phyloP scores from a whole-genome alignment of 2,329 filamentous ascomycete species.

The Colletotrichum kahawae region DNA sequence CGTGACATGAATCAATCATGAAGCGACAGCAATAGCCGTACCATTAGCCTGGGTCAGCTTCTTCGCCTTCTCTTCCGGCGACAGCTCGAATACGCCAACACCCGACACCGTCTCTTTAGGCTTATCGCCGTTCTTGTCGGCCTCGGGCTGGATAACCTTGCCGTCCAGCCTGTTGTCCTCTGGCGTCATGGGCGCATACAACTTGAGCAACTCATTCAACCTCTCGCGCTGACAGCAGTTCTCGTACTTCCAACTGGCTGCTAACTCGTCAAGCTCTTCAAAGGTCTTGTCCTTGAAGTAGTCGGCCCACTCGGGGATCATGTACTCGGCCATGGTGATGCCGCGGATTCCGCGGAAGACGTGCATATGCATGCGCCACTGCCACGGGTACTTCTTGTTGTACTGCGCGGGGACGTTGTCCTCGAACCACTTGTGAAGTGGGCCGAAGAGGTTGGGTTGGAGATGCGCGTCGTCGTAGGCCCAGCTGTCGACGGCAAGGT shows the following conservation, averaged over 20 bases:
- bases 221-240: slow-evolving; percentile 52
- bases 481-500: slow-evolving; percentile 58
- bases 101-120: slow-evolving; percentile 28
- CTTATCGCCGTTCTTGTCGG: neutral
- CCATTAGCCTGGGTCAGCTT: neutral
- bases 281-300: slow-evolving; percentile 46
- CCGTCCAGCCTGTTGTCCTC: slow-evolving; percentile 28
- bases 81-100: slow-evolving; percentile 33
- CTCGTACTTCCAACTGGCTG: slow-evolving; percentile 54
- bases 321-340: slow-evolving; percentile 41
- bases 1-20: neutral
- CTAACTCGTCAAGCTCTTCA: slow-evolving; percentile 49
- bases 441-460: slow-evolving; percentile 24
- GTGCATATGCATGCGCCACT: slow-evolving; percentile 30
- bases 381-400: slow-evolving; percentile 28
- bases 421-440: slow-evolving; percentile 28
- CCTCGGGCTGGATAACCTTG: slow-evolving; percentile 28
- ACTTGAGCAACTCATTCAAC: slow-evolving; percentile 41
- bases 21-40: neutral
- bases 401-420: slow-evolving; percentile 24
- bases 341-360: slow-evolving; percentile 27
- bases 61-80: slow-evolving; percentile 29
- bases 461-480: slow-evolving; percentile 44
- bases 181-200: slow-evolving; percentile 29
- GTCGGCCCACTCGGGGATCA: slow-evolving; percentile 51